Evolutionary conservation across 306 rosid genomes (phyloP), one percentile per base, ranked within the genome.

Genomic region (Lagenaria siceraria): DNA sequence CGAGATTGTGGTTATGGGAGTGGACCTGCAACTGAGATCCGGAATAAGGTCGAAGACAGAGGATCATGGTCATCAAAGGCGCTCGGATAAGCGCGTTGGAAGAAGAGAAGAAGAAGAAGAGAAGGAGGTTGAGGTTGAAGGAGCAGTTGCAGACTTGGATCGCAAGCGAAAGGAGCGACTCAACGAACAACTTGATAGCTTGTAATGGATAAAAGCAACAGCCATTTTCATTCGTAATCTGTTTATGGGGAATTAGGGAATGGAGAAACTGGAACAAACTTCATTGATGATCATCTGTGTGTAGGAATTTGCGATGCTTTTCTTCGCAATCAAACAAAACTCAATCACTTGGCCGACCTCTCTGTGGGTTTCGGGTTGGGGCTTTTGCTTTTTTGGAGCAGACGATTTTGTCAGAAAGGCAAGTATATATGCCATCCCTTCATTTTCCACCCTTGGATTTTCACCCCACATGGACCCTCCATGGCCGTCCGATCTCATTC

Each of bases 21-120:
- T 86, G 97, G 96, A 92, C 86, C 96, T 82, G 97, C 90, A 74
- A 84, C 72, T 81, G 89, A 91, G 95, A 94, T 91, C 97, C 98
- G 51, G 80, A 40, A 81, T 80, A 42, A 81, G 54, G 81, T 33
- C 36, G 22, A 65, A 81, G 83, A 90, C 83, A 84, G 77, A 87
- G 79, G 92, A 95, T 89, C 97, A 95, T 88, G 87, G 87, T 86
- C 85, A 78, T 84, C 90, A 78, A 82, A 80, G 56, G 83, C 84
- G 63, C 86, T 76, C 80, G 38, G 72, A 51, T 15, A 18, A 82
- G 85, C 83, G 81, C 79, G 59, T 78, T 24, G 38, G 82, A n/a
- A 81, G 73, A 13, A 60, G 25, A 24, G 66, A 83, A 38, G 66
- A 71, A 29, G 79, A 71, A 7, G 83, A 36, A 13, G 74, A 83